Evolutionary conservation across 2,329 filamentous ascomycete genomes (phyloP), one percentile per base, ranked within the genome.

Genomic region (Xylaria digitata): DNA sequence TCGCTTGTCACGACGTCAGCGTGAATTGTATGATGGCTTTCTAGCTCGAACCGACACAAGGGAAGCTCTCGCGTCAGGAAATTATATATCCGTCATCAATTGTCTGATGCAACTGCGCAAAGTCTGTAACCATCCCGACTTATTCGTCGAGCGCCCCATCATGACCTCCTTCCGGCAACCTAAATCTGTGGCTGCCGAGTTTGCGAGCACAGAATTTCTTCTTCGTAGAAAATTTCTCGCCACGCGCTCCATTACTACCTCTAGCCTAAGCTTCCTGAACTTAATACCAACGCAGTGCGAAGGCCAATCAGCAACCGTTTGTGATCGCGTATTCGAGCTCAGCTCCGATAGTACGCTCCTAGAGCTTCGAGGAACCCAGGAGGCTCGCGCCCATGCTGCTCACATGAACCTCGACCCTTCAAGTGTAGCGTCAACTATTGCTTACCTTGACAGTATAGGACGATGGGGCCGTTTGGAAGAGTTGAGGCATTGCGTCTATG

Each of bases 1-100:
- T 79, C 92, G 95, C 50, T 84, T 99, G 4, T 98, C 95, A 6
- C 97, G 98, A 78, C 90, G 96, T 26, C 96, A 99, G 77, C 89
- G 96, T 49, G 96, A 97, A 79, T 83, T 99, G 8, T 99, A 99
- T 75, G 96, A 99, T 80, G 95, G 95, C 1, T 99, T 98, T 79
- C 89, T 99, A 82, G 93, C 93, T 40, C 90, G 94, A 63, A 91
- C 91, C 3, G 93, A 97, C 74, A 98, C 96, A 0, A 90, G 93
- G 70, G 91, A 93, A 66, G 97, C 94, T 0, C 83, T 99, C 19
- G 88, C 93, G 2, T 96, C 93, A 1, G 96, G 96, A 32, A 99
- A 98, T 75, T 97, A 97, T 78, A 88, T 99, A 70, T 97, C 94
- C 19, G 97, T 99, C 77, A 98, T 98, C 80, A 97, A 97, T 78